These are phyloP conservation scores for Cordyceps tenuipes DNA, from an alignment of 2,329 filamentous ascomycete genomes.

Conservation along the genomic window DNA sequence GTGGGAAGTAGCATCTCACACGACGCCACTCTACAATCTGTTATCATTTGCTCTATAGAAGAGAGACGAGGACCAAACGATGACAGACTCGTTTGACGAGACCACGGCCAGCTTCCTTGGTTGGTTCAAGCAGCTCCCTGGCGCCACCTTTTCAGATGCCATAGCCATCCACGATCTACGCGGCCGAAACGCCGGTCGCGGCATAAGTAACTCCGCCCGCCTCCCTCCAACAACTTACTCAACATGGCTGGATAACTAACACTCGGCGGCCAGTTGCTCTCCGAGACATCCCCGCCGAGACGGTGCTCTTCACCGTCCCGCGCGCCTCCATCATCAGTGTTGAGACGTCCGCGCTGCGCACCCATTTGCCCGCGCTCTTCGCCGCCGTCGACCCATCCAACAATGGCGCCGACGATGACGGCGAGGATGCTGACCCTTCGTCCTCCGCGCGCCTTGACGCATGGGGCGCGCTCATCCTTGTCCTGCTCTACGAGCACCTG, in stretches of 20 bases:
- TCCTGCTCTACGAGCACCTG: conserved; percentile 69
- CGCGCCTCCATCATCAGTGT: conserved; percentile 61
- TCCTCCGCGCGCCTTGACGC: conserved; percentile 37
- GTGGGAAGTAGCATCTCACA: background rate
- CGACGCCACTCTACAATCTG: background rate
- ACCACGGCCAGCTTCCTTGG: conserved; percentile 38
- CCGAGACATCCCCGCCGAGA: conserved; percentile 61
- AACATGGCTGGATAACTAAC: conserved; percentile 11
- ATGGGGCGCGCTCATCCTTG: conserved; percentile 58
- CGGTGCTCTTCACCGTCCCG: conserved; percentile 73
- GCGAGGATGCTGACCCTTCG: conserved; percentile 20
- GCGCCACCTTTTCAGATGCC: conserved; percentile 43
- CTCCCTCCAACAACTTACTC: background rate
- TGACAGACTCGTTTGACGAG: conserved; percentile 36
- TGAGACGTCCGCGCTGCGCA: conserved; percentile 61
- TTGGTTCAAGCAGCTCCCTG: conserved; percentile 46
- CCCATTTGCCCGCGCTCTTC: conserved; percentile 47
- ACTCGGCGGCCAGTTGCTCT: conserved; percentile 50
- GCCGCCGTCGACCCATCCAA: conserved; percentile 23
- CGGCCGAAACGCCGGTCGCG: conserved; percentile 41
- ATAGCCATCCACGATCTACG: conserved; percentile 47
- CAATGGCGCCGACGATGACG: conserved; percentile 27
- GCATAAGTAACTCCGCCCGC: conserved; percentile 37
- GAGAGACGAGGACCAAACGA: conserved; percentile 10
- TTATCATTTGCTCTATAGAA: too few relatives aligned